Evolutionary conservation across 2,329 filamentous ascomycete genomes (phyloP).

Genomic region (Colletotrichum sp.): DNA sequence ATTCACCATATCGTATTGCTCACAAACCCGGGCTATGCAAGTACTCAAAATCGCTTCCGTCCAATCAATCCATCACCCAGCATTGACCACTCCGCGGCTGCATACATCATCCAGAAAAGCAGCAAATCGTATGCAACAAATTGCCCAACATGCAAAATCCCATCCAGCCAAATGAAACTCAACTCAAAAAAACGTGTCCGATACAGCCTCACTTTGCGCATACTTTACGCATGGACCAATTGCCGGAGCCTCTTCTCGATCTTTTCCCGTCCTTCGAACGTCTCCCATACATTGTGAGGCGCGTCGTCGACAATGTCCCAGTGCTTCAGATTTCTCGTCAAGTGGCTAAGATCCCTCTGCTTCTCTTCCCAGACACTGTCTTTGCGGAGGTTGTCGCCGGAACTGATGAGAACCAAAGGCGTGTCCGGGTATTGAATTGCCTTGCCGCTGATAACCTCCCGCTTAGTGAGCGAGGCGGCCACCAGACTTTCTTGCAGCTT

Average conservation of each 20-base stretch:
- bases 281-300: constrained; percentile 86
- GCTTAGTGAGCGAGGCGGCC: constrained; percentile 81
- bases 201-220: background rate
- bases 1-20: background rate
- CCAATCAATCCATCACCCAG: background rate
- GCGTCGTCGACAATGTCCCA: constrained; percentile 91
- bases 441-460: constrained; percentile 79
- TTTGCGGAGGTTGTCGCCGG: constrained; percentile 70
- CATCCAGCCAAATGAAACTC: background rate
- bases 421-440: constrained; percentile 80
- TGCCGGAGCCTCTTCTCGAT: constrained; percentile 82
- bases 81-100: background rate
- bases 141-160: background rate
- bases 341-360: constrained; percentile 80
- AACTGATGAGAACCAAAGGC: constrained; percentile 82
- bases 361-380: constrained; percentile 80
- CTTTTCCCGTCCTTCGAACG: constrained; percentile 70
- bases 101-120: background rate
- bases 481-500: constrained; percentile 93
- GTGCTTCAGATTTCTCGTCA: constrained; percentile 78
- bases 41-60: background rate
- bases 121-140: background rate
- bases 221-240: constrained; percentile 53
- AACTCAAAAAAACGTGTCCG: background rate
- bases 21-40: background rate